Evolutionary conservation across 2,329 filamentous ascomycete species (phyloP).

Genomic region (Eutypa lata): DNA sequence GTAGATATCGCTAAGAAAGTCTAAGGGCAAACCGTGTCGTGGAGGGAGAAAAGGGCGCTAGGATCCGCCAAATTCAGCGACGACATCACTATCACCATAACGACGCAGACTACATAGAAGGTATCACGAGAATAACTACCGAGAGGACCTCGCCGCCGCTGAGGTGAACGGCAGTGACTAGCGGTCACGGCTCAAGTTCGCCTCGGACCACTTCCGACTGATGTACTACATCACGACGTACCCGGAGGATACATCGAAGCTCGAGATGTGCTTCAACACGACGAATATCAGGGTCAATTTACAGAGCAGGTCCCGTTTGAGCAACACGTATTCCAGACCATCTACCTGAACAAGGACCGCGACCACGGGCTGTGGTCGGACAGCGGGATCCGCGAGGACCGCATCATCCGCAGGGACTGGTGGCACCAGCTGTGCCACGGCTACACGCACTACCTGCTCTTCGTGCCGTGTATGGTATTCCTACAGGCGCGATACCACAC

Average conservation of each 20-base stretch:
- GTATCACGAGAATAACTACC: constrained; percentile 64
- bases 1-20: constrained; percentile 64
- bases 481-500: constrained; percentile 60
- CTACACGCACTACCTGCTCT: constrained; percentile 56
- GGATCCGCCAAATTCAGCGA: constrained; percentile 68
- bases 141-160: constrained; percentile 38
- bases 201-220: constrained; percentile 39
- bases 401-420: constrained; percentile 57
- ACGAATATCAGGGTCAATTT: constrained; percentile 60
- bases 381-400: constrained; percentile 49
- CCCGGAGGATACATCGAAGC: constrained; percentile 46
- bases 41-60: constrained; percentile 64
- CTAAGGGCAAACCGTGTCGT: constrained; percentile 53
- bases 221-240: constrained; percentile 60
- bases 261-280: constrained; percentile 53
- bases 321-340: constrained; percentile 40
- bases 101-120: constrained; percentile 62
- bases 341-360: constrained; percentile 56
- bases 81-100: constrained; percentile 70
- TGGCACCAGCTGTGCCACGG: constrained; percentile 61
- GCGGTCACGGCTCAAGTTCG: constrained; percentile 36
- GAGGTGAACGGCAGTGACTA: constrained; percentile 33
- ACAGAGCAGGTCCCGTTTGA: constrained; percentile 43
- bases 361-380: constrained; percentile 53
- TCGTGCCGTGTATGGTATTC: constrained; percentile 65